Evolutionary conservation across 805 yeast genomes (phyloP).

Genomic region (Nakazawaea ernobii): DNA sequence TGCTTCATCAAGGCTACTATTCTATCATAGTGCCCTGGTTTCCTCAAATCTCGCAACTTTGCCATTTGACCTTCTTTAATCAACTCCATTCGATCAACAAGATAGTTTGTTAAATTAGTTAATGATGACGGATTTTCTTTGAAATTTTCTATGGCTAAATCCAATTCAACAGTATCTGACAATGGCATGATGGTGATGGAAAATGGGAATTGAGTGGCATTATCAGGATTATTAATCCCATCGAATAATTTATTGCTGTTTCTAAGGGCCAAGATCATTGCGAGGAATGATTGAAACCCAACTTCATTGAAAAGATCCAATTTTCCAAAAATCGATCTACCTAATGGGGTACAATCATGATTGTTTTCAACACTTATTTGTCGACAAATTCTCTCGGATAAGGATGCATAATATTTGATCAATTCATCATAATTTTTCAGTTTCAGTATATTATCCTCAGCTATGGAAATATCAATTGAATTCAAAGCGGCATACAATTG

Average conservation of each 20-base stretch:
- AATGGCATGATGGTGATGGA: constrained; percentile 40
- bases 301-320: constrained; percentile 13
- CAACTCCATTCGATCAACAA: constrained; percentile 13
- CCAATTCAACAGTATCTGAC: constrained; percentile 27
- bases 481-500: constrained; percentile 31
- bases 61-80: neutral
- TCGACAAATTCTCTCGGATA: constrained; percentile 14
- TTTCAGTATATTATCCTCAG: constrained; percentile 18
- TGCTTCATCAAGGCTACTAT: constrained; percentile 44
- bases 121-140: constrained; percentile 21
- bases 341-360: constrained; percentile 21
- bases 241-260: constrained; percentile 45
- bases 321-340: constrained; percentile 20
- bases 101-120: constrained; percentile 19
- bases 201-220: constrained; percentile 31
- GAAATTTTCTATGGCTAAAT: constrained; percentile 23
- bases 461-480: constrained; percentile 23
- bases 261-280: constrained; percentile 44
- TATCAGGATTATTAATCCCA: constrained; percentile 24
- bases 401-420: constrained; percentile 21
- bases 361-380: constrained; percentile 22
- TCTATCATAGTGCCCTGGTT: constrained; percentile 28
- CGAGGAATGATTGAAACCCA: constrained; percentile 28
- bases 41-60: neutral
- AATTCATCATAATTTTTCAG: constrained; percentile 16